Evolutionary conservation across 306 rosid species (phyloP), one percentile per base, ranked within the genome.

Genomic region (Vicia faba): DNA sequence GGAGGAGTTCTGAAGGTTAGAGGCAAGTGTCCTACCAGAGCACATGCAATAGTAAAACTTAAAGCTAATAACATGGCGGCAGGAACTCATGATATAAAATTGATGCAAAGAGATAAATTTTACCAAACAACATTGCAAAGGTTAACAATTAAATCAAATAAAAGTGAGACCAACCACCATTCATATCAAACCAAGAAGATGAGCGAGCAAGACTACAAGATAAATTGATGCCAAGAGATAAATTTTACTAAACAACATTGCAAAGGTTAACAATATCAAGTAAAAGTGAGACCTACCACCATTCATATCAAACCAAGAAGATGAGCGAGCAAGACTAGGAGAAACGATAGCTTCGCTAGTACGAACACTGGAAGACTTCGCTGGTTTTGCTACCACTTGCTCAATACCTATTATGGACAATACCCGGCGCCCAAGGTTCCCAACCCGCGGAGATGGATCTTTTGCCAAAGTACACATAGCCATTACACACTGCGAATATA

Each of bases 291-390:
- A 45, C 36, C 60, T 80, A 90, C 99, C 99, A 74, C 91, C 95
- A 76, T 88, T 90, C 96, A 95, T 95, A 65, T 95, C 97, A 60
- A 95, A 85, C 99, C 95, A 95, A 11, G 99, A 91, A 61, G 96
- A 86, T 0, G 97, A 95, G 45, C 96, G 97, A 76, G 86, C 81
- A 81, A 81, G 79, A 70, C n/a, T 79, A 46, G 82, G 82, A 69
- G 89, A 66, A 49, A 88, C 64, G 26, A 76, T 38, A 41, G 76
- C 40, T 67, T 90, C 97, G 72, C 83, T 76, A 31, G 84, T 56
- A 28, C 86, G 84, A 66, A 69, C 38, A 70, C 84, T 76, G 45
- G 70, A 64, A 68, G 81, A 28, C 85, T 78, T 95, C 2, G 75
- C 56, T 67, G 96, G 96, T 82, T 84, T 95, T 26, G 99, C 88